Evolutionary conservation across 2,329 filamentous ascomycete species (phyloP).

Genomic region (Penicillium sp.): DNA sequence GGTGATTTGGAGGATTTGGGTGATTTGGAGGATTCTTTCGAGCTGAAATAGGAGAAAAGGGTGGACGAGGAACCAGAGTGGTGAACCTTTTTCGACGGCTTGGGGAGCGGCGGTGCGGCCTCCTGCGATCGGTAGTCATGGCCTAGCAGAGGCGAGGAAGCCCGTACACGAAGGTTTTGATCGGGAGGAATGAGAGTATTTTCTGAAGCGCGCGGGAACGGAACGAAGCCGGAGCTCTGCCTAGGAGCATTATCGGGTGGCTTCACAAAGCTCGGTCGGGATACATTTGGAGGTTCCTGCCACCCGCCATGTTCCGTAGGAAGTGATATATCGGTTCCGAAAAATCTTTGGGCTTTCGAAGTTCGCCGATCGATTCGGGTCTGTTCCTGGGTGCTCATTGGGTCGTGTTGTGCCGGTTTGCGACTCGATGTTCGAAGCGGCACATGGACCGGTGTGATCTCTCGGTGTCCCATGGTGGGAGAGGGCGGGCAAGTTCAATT

Average conservation of each 20-base stretch:
- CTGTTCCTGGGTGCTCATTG: conserved; percentile 24
- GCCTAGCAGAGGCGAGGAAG: conserved; percentile 49
- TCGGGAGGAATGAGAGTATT: conserved; percentile 25
- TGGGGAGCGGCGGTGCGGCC: conserved; percentile 33
- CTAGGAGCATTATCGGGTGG: conserved; percentile 39
- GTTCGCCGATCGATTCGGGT: conserved; percentile 21
- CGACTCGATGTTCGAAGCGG: conserved; percentile 26
- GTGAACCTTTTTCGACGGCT: conserved; percentile 38
- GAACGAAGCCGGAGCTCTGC: conserved; percentile 25
- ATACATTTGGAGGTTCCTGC: conserved; percentile 26
- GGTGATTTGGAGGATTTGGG: conserved; percentile 29
- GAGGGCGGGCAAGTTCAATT: not conserved
- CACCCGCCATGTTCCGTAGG: conserved; percentile 24
- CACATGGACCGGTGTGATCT: conserved; percentile 21
- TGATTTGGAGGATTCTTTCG: conserved; percentile 43
- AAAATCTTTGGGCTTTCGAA: conserved; percentile 36
- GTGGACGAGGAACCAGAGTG: conserved; percentile 48
- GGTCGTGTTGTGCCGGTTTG: conserved; percentile 8
- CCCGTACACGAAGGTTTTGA: conserved; percentile 41
- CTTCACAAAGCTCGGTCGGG: conserved; percentile 42
- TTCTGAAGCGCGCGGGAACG: conserved; percentile 27
- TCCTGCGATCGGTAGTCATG: conserved; percentile 37
- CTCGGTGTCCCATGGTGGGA: conserved; percentile 17
- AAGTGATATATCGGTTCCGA: conserved; percentile 32
- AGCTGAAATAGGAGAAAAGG: conserved; percentile 49